phyloP scores from a whole-genome alignment of 2,329 filamentous ascomycete genomes.

The Monilinia fructigena region DNA sequence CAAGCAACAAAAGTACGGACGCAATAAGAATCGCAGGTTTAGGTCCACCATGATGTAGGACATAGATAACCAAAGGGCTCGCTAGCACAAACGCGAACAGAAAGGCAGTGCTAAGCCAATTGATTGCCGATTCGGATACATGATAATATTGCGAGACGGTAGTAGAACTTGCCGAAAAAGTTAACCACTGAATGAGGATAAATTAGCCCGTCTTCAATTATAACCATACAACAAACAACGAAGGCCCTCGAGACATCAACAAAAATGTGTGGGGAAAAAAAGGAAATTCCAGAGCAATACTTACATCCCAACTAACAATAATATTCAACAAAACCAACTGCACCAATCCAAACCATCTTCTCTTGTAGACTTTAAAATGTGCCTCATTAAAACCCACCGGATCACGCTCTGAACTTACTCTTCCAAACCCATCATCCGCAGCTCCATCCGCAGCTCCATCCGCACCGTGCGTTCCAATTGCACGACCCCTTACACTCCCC shows the following conservation, averaged over 20 bases:
- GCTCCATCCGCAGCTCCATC: slow-evolving; percentile 8
- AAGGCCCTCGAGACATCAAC: not conserved
- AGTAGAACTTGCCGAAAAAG: slow-evolving; percentile 79
- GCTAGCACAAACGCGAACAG: slow-evolving; percentile 78
- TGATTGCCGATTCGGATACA: slow-evolving; percentile 73
- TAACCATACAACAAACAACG: not conserved
- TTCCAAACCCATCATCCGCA: slow-evolving; percentile 8
- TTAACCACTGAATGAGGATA: slow-evolving; percentile 70
- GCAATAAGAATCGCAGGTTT: slow-evolving; percentile 73
- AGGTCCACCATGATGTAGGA: slow-evolving; percentile 73
- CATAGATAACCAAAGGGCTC: slow-evolving; percentile 71
- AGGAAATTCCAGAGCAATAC: slow-evolving; percentile 43
- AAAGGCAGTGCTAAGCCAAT: slow-evolving; percentile 89
- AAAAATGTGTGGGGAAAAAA: not conserved
- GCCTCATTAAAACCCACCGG: not conserved
- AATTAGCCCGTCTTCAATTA: slow-evolving; percentile 19
- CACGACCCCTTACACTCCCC: slow-evolving; percentile 12
- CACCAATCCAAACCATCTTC: slow-evolving; percentile 82
- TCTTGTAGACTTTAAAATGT: slow-evolving; percentile 66
- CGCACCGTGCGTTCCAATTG: slow-evolving; percentile 6
- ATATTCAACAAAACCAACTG: slow-evolving; percentile 88
- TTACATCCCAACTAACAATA: slow-evolving; percentile 91
- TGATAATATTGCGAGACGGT: slow-evolving; percentile 73
- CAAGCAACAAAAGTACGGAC: slow-evolving; percentile 70
- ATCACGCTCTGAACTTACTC: not conserved